Base-by-base conservation (phyloP, 2,329 filamentous ascomycete genomes). In the Trichoderma afroharzianum region DNA sequence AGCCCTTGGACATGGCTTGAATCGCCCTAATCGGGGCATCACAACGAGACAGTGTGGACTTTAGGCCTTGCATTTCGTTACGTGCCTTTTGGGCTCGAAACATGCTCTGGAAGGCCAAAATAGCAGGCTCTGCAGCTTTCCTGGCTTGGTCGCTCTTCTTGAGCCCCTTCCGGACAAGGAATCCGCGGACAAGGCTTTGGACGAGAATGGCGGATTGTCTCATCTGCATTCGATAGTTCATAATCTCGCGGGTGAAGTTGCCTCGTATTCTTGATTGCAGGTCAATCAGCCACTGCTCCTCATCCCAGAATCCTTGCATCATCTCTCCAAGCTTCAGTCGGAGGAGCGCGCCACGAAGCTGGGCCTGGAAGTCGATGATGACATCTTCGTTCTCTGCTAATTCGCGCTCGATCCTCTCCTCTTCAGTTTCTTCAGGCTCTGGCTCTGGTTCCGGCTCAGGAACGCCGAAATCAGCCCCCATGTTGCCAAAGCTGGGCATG, bases 401-500 rank as follows among this genome's bases (percentile, higher is more conserved):
- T 79, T 97, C 94, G 69, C 94, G 88, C 63, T 95, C 89, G 70
- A 96, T 91, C 57, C 94, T 87, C 77, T 98, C 94, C 77, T 98
- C 93, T 76, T 98, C 95, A 0, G 93, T 94, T 78, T 98, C 96
- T 78, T 92, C 90, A 0, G 92, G 92, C 3, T 69, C 67, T 3
- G 67, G 92, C 9, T 68, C 66, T 9, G 66, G 92, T 70, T 92
- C 80, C 1, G 91, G 90, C 77, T 97, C 94, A 28, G 81, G 77
- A 6, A 95, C 92, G 47, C 94, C 94, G 85, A 99, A 98, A 78
- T 96, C 95, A 74, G 94, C 95, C 64, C 95, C 92, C 93, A 99
- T 98, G 72, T 95, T 97, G 70, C 94, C 94, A 83, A 99, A 99
- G 83, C 94, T 97, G 50, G 96, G 96, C 94, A 99, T 98, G 78